Percentiles rank a stretch among this genome's conserved stretches.
These are phyloP conservation scores for Linnemannia zychae DNA, from an alignment of 192 early-diverging fungal species.

Conservation along the genomic window DNA sequence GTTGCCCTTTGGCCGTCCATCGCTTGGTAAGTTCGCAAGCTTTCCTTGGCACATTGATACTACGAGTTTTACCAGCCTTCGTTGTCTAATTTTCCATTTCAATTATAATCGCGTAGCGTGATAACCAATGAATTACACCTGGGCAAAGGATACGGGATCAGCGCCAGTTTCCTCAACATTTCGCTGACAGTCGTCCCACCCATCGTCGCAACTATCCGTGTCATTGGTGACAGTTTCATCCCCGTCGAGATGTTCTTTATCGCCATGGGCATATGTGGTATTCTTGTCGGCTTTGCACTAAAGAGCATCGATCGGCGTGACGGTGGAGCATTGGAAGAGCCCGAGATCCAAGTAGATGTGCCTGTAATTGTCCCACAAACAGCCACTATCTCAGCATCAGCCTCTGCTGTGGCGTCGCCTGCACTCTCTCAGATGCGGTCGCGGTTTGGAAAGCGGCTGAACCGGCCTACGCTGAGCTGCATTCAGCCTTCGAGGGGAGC, in stretches of 20 bases:
- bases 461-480: slow-evolving; percentile 2
- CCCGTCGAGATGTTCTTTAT: slow-evolving; percentile 59
- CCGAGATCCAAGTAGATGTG: slow-evolving; percentile 48
- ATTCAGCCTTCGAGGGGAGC: neutral
- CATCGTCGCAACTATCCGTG: slow-evolving; percentile 69
- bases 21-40: slow-evolving; percentile 47
- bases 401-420: slow-evolving; percentile 10
- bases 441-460: neutral
- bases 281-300: slow-evolving; percentile 37
- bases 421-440: slow-evolving; percentile 11
- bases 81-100: neutral
- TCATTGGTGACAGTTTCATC: slow-evolving; percentile 34
- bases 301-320: slow-evolving; percentile 29
- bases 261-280: slow-evolving; percentile 33
- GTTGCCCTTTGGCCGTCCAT: slow-evolving; percentile 77
- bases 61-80: neutral
- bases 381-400: neutral
- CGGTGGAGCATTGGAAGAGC: slow-evolving; percentile 36
- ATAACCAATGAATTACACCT: slow-evolving; percentile 69
- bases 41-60: neutral
- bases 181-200: slow-evolving; percentile 69
- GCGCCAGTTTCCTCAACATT: slow-evolving; percentile 72
- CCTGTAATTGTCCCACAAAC: slow-evolving; percentile 41
- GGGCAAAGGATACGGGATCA: slow-evolving; percentile 76
- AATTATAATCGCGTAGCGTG: slow-evolving; percentile 26